Evolutionary conservation across 2,329 filamentous ascomycete genomes (phyloP).

Genomic region (Alternaria atra): DNA sequence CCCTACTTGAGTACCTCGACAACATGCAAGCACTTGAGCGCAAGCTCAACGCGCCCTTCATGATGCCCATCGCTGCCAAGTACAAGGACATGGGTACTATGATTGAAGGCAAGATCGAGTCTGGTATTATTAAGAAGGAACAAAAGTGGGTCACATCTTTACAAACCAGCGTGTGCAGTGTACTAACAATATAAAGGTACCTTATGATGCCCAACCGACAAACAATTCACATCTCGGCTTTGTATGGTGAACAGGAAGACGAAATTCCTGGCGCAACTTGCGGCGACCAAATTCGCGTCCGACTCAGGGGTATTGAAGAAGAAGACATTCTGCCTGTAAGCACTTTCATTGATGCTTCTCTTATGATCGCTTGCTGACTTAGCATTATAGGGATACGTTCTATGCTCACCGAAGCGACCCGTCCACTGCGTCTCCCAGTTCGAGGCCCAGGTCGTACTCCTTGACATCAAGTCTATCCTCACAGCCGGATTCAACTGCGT

Average conservation of each 20-base stretch:
- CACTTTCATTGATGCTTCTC: background rate
- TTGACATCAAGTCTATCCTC: slow-evolving; percentile 94
- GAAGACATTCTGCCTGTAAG: slow-evolving; percentile 86
- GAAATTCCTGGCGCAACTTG: slow-evolving; percentile 83
- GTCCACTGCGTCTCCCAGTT: slow-evolving; percentile 91
- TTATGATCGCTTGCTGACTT: background rate
- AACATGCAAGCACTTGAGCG: slow-evolving; percentile 91
- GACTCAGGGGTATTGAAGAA: slow-evolving; percentile 93
- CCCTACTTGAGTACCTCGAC: slow-evolving; percentile 94
- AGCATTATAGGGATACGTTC: slow-evolving; percentile 72
- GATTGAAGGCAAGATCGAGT: slow-evolving; percentile 96
- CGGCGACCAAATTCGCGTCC: slow-evolving; percentile 92
- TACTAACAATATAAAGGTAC: slow-evolving; percentile 70
- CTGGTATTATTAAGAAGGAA: slow-evolving; percentile 56
- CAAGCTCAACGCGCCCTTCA: slow-evolving; percentile 97
- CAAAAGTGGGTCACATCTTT: slow-evolving; percentile 6
- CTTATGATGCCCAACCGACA: slow-evolving; percentile 97
- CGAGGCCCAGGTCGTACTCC: slow-evolving; percentile 94
- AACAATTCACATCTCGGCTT: slow-evolving; percentile 78
- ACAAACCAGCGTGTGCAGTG: background rate
- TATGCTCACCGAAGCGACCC: slow-evolving; percentile 92
- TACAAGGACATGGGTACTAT: slow-evolving; percentile 98
- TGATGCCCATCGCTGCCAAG: slow-evolving; percentile 98
- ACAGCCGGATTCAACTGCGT: slow-evolving; percentile 98
- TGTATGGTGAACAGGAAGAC: slow-evolving; percentile 96